Evolutionary conservation across 371 early-diverging fungal species (phyloP).

Genomic region (Mortierella sp.): DNA sequence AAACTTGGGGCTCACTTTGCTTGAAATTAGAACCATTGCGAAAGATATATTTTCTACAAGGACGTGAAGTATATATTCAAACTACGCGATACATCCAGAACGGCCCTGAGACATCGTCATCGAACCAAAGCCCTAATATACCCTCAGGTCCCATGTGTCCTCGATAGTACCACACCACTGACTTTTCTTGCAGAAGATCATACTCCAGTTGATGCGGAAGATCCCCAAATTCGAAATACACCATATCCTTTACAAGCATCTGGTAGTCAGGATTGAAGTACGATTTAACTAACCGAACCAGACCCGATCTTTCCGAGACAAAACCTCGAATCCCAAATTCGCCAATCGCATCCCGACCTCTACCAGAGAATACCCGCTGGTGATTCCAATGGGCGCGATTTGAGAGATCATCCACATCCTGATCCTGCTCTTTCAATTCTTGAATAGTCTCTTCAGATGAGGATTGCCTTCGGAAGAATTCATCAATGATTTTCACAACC

Average conservation of each 20-base stretch:
- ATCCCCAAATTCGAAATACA: slow-evolving; percentile 18
- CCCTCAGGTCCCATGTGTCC: slow-evolving; percentile 11
- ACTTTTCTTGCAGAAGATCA: neutral
- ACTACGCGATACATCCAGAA: slow-evolving; percentile 19
- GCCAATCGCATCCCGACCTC: slow-evolving; percentile 18
- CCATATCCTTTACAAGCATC: neutral
- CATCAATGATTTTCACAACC: neutral
- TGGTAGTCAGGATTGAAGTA: slow-evolving; percentile 12
- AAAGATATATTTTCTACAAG: no score
- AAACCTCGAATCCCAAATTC: slow-evolving; percentile 23
- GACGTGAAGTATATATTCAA: no score
- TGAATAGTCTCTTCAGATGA: neutral
- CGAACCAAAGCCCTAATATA: slow-evolving; percentile 18
- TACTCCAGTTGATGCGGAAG: slow-evolving; percentile 1
- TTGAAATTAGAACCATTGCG: no score
- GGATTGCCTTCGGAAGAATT: slow-evolving; percentile 3
- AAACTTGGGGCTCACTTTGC: no score
- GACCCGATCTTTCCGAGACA: slow-evolving; percentile 20
- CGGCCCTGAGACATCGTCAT: slow-evolving; percentile 23
- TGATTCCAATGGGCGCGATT: slow-evolving; percentile 12
- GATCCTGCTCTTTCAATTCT: neutral
- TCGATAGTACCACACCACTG: slow-evolving; percentile 18
- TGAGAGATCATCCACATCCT: slow-evolving; percentile 10
- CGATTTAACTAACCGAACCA: slow-evolving; percentile 21
- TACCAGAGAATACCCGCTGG: slow-evolving; percentile 31